A percentile compares a stretch with the other conserved stretches of the same genome.
Evolutionary conservation across 1,284 basidiomycete genomes (phyloP).

Genomic region (Sanghuangporus baumii): DNA sequence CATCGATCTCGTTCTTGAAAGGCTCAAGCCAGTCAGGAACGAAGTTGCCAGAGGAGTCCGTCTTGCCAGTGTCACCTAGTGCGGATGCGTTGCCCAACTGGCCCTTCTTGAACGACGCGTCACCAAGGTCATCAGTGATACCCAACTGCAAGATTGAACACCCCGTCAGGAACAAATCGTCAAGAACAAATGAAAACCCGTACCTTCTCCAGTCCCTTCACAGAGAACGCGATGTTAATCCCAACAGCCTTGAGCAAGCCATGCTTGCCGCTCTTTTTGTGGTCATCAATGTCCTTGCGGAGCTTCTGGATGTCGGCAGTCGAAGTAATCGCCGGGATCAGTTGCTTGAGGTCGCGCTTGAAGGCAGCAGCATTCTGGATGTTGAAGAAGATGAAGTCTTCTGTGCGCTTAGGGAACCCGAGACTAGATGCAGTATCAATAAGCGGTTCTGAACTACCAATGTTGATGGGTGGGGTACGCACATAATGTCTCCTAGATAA

Average conservation of each 20-base stretch:
- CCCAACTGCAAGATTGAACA: constrained; percentile 22
- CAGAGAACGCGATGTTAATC: constrained; percentile 22
- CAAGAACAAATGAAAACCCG: not conserved
- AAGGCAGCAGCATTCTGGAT: constrained; percentile 26
- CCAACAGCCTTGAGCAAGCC: constrained; percentile 25
- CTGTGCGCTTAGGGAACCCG: constrained; percentile 23
- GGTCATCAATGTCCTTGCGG: constrained; percentile 28
- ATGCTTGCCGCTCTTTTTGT: constrained; percentile 30
- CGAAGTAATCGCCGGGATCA: constrained; percentile 31
- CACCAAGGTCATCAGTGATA: constrained; percentile 31
- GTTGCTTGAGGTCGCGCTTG: constrained; percentile 26
- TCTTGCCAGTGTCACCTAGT: constrained; percentile 25
- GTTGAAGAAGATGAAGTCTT: constrained; percentile 31
- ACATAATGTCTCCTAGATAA: constrained; percentile 15
- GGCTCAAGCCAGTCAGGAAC: constrained; percentile 29
- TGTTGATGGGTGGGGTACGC: not conserved
- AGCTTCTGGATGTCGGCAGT: constrained; percentile 23
- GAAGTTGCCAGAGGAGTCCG: constrained; percentile 13
- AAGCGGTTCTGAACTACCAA: not conserved
- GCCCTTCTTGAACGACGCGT: constrained; percentile 28
- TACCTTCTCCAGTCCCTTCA: constrained; percentile 18
- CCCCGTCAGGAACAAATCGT: not conserved
- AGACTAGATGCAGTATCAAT: constrained; percentile 5
- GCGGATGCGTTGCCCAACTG: constrained; percentile 26
- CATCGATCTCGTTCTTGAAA: constrained; percentile 32